phyloP scores from a whole-genome alignment of 2,329 filamentous ascomycete species.

The Fonsecaea pugnacius region DNA sequence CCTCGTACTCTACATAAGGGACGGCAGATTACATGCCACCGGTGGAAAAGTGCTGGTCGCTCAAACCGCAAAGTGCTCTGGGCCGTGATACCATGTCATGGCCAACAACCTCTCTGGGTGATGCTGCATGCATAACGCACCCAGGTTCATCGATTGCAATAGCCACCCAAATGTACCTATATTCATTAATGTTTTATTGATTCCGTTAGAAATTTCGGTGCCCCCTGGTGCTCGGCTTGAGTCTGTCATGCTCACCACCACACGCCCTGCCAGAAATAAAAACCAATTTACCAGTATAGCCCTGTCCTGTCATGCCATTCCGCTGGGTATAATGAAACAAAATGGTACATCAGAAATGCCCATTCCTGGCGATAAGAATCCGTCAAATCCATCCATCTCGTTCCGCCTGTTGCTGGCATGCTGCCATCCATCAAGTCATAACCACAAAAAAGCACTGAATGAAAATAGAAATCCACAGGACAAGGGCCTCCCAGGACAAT shows the following conservation, averaged over 20 bases:
- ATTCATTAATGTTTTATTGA: conserved; percentile 25
- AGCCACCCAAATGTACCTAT: conserved; percentile 14
- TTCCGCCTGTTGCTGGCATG: conserved; percentile 21
- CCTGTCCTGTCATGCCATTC: conserved; percentile 23
- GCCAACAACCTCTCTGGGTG: neutral
- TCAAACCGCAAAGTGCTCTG: neutral
- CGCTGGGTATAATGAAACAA: conserved; percentile 32
- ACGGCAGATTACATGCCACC: neutral
- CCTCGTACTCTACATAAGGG: neutral
- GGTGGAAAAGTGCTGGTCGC: neutral
- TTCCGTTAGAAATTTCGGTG: conserved; percentile 11
- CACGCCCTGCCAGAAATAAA: conserved; percentile 19
- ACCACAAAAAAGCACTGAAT: conserved; percentile 5
- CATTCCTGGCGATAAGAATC: conserved; percentile 15
- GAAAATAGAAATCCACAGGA: neutral
- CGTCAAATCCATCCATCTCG: conserved; percentile 26
- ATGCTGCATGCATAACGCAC: neutral
- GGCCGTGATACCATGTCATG: neutral
- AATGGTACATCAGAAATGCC: conserved; percentile 20
- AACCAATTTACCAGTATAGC: conserved; percentile 5
- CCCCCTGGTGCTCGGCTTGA: conserved; percentile 18
- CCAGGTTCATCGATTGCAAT: neutral
- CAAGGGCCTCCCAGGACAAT: neutral
- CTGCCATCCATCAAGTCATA: conserved; percentile 31
- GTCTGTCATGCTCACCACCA: conserved; percentile 22